Percentiles rank a stretch among this genome's conserved stretches.
Evolutionary conservation across 805 yeast genomes (phyloP).

Genomic region (Saturnispora sanitii): DNA sequence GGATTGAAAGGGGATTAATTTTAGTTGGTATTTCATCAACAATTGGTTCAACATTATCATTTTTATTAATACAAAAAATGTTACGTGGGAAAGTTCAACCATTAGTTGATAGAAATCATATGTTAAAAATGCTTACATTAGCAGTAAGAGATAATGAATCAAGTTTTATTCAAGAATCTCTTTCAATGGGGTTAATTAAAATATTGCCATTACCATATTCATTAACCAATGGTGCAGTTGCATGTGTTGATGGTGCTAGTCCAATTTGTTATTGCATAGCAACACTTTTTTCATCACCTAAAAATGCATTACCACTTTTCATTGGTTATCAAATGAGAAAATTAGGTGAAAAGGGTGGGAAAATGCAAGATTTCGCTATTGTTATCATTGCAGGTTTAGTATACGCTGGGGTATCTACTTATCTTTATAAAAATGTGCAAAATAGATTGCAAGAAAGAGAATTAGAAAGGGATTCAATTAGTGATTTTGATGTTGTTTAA

Average conservation of each 20-base stretch:
- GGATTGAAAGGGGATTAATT: constrained; percentile 76
- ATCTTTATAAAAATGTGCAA: constrained; percentile 52
- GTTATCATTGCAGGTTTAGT: constrained; percentile 47
- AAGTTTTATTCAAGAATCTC: constrained; percentile 43
- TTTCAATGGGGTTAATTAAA: constrained; percentile 61
- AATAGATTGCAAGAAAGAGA: background rate
- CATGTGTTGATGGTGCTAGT: constrained; percentile 72
- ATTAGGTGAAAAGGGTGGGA: constrained; percentile 46
- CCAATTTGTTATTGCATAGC: constrained; percentile 57
- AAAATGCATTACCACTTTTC: constrained; percentile 63
- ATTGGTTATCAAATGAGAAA: constrained; percentile 67
- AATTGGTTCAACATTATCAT: constrained; percentile 55
- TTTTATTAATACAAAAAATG: constrained; percentile 52
- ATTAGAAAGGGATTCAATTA: background rate
- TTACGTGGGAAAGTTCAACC: constrained; percentile 47
- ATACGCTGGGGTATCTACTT: constrained; percentile 50
- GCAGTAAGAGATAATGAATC: constrained; percentile 48
- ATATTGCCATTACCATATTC: constrained; percentile 92
- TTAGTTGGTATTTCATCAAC: too few species aligned
- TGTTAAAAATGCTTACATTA: constrained; percentile 63
- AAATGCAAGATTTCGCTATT: constrained; percentile 53
- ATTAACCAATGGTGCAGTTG: constrained; percentile 83
- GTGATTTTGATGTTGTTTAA: constrained; percentile 1
- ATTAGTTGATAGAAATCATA: constrained; percentile 52
- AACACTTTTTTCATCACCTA: constrained; percentile 71